Evolutionary conservation across 768 basidiomycete species (phyloP).

Genomic region (Chalciporus piperatus): DNA sequence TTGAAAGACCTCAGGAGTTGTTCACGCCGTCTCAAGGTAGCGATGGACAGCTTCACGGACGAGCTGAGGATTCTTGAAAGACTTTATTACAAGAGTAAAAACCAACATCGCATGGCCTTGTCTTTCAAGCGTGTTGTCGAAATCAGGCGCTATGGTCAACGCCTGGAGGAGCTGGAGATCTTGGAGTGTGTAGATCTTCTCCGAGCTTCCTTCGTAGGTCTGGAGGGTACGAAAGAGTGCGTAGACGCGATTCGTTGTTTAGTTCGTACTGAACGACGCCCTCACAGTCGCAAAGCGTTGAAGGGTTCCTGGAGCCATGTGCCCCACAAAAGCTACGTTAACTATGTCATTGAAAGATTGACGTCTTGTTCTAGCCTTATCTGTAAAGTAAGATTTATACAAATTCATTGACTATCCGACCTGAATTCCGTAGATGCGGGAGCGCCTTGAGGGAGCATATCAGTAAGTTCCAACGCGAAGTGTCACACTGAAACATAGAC

Average conservation of each 20-base stretch:
- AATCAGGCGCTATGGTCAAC: constrained; percentile 44
- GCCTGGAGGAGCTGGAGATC: constrained; percentile 17
- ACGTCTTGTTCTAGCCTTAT: constrained; percentile 37
- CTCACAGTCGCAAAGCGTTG: constrained; percentile 44
- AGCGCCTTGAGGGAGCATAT: constrained; percentile 50
- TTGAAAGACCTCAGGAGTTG: constrained; percentile 59
- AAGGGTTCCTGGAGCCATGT: constrained; percentile 65
- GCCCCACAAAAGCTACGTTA: constrained; percentile 42
- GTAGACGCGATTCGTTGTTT: neutral
- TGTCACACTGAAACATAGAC: neutral
- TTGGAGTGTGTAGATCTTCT: constrained; percentile 22
- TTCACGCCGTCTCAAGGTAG: constrained; percentile 50
- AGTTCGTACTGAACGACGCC: neutral
- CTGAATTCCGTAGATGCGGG: constrained; percentile 39
- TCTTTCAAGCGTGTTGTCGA: constrained; percentile 68
- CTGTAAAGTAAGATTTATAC: constrained; percentile 40
- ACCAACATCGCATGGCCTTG: constrained; percentile 50
- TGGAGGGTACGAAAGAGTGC: constrained; percentile 24
- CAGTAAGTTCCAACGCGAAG: constrained; percentile 37
- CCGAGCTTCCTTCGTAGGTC: constrained; percentile 29
- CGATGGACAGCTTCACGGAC: constrained; percentile 28
- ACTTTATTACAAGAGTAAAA: constrained; percentile 76
- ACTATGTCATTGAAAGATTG: constrained; percentile 36
- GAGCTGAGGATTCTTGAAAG: constrained; percentile 56
- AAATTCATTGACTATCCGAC: neutral